Evolutionary conservation across 2,329 filamentous ascomycete species (phyloP).

Genomic region (Pyrenophora seminiperda): DNA sequence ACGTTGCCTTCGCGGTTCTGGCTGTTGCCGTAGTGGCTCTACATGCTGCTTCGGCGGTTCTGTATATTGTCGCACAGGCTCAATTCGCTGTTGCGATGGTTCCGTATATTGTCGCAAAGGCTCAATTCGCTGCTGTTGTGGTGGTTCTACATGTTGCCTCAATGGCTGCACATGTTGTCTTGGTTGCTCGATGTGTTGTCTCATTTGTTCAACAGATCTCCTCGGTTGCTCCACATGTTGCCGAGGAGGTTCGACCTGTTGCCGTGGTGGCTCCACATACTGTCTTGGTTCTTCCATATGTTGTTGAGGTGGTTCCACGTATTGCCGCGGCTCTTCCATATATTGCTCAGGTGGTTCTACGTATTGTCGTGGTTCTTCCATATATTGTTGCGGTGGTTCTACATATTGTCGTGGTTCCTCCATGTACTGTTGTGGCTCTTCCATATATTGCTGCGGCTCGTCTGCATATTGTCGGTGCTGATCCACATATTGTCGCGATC

Average conservation of each 20-base stretch:
- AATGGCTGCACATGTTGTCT: slow-evolving; percentile 7
- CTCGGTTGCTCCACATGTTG: slow-evolving; percentile 7
- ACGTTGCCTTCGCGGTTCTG: slow-evolving; percentile 10
- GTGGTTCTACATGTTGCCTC: slow-evolving; percentile 8
- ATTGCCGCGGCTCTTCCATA: background rate
- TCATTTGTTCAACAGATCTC: background rate
- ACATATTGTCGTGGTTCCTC: slow-evolving; percentile 2
- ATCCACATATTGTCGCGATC: slow-evolving; percentile 3
- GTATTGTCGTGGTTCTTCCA: background rate
- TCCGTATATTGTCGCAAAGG: slow-evolving; percentile 2
- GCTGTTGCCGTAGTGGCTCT: slow-evolving; percentile 2
- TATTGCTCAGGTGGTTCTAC: background rate
- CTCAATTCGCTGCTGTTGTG: slow-evolving; percentile 4
- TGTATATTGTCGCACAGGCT: slow-evolving; percentile 4
- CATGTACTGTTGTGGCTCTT: background rate
- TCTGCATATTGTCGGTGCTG: background rate
- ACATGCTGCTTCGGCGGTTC: slow-evolving; percentile 7
- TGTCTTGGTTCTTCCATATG: slow-evolving; percentile 4
- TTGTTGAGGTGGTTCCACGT: slow-evolving; percentile 3
- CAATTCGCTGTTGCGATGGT: slow-evolving; percentile 3
- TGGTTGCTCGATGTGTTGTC: slow-evolving; percentile 8
- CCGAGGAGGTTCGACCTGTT: slow-evolving; percentile 1
- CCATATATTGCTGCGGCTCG: background rate
- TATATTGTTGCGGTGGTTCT: background rate
- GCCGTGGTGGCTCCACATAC: slow-evolving; percentile 4